These are phyloP conservation scores for Clavispora carvajalis DNA, from an alignment of 805 yeast species.

Conservation along the genomic window DNA sequence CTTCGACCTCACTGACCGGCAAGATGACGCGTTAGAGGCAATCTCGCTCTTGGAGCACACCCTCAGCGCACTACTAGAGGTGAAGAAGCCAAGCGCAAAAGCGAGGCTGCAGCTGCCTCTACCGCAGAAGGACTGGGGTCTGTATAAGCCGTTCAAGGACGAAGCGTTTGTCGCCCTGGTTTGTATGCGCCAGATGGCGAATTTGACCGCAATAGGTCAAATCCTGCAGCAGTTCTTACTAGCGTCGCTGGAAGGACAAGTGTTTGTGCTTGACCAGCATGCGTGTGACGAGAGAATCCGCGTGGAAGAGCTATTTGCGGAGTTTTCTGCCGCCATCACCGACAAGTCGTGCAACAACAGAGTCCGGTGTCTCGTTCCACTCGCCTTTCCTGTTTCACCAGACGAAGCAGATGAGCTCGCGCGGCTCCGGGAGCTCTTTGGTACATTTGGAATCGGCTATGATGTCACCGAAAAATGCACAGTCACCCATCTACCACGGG, in stretches of 20 bases:
- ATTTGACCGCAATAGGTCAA: conserved; percentile 44
- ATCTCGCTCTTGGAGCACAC: neutral
- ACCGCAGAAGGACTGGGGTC: no score
- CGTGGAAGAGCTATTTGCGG: conserved; percentile 47
- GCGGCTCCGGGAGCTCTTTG: conserved; percentile 24
- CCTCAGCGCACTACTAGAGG: neutral
- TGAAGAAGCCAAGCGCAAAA: no score
- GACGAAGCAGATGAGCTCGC: conserved; percentile 23
- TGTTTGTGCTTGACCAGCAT: conserved; percentile 66
- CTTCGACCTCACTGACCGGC: neutral
- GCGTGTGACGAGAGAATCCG: conserved; percentile 76
- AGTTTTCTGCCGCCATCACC: conserved; percentile 25
- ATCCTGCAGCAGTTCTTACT: conserved; percentile 63
- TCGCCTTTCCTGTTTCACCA: conserved; percentile 14
- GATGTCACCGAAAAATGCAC: conserved; percentile 5
- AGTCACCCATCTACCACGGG: conserved; percentile 41
- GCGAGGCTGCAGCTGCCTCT: no score
- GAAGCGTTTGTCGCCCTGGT: neutral
- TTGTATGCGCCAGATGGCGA: neutral
- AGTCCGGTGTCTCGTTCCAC: conserved; percentile 8
- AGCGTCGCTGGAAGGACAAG: conserved; percentile 11
- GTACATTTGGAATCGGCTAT: conserved; percentile 42
- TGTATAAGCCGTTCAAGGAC: no score
- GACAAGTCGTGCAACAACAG: conserved; percentile 11
- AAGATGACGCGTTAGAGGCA: neutral